Evolutionary conservation across 306 rosid species (phyloP).

Genomic region (Herpetospermum pedunculosum): DNA sequence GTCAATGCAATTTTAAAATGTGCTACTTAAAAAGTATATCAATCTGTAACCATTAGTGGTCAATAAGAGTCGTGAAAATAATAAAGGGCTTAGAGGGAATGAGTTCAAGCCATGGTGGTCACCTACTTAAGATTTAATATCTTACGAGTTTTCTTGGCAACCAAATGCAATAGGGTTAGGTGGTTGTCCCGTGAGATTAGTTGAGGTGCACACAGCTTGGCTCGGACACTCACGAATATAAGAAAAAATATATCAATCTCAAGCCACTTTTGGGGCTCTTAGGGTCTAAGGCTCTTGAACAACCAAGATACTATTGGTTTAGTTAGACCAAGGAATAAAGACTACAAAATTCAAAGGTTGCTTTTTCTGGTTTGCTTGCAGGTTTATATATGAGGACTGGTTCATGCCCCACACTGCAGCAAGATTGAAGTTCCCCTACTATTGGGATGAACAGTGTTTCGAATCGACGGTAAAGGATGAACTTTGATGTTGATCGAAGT

Average conservation of each 20-base stretch:
- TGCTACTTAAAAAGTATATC: not conserved
- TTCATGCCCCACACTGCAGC: conserved; percentile 86
- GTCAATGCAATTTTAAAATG: not conserved
- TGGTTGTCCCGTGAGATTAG: too few relatives aligned
- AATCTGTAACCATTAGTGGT: too few relatives aligned
- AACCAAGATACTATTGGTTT: not conserved
- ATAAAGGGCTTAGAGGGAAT: too few relatives aligned
- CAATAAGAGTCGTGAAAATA: too few relatives aligned
- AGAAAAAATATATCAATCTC: not conserved
- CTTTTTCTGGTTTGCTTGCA: conserved; percentile 14
- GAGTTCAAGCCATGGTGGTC: too few relatives aligned
- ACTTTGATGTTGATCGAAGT: conserved; percentile 21
- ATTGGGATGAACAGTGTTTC: conserved; percentile 72
- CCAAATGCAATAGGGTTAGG: too few relatives aligned
- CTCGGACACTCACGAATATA: too few relatives aligned
- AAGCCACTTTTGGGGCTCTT: not conserved
- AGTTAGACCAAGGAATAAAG: not conserved
- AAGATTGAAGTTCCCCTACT: conserved; percentile 58
- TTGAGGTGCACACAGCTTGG: too few relatives aligned
- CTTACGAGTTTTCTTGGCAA: too few relatives aligned
- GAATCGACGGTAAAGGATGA: conserved; percentile 53
- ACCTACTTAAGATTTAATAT: too few relatives aligned
- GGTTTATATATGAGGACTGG: conserved; percentile 80
- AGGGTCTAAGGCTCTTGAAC: not conserved
- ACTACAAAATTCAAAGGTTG: not conserved